Conservation (phyloP, 768 basidiomycete species). For the Russula olivacea region DNA sequence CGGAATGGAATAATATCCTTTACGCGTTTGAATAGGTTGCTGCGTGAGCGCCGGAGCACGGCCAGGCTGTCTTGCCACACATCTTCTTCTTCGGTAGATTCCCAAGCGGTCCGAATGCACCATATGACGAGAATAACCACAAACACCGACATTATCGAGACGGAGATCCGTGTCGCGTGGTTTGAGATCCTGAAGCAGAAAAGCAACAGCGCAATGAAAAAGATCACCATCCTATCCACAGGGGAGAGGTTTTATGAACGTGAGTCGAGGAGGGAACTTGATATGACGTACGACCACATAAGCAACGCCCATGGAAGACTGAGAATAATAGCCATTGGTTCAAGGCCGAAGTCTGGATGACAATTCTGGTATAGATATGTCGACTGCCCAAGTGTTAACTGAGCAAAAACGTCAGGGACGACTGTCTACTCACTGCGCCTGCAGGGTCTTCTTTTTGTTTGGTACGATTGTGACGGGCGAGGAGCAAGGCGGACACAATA, state of each 20-base stretch:
- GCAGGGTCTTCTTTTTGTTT: conserved; percentile 5
- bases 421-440: conserved; percentile 11
- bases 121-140: background rate
- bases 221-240: conserved; percentile 12
- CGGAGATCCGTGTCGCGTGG: conserved; percentile 1
- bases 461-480: conserved; percentile 17
- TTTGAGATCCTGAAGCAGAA: conserved; percentile 16
- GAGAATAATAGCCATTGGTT: conserved; percentile 16
- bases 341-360: conserved; percentile 6
- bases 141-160: background rate
- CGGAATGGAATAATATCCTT: background rate
- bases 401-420: background rate
- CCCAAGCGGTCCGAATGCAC: conserved; percentile 7
- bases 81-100: background rate
- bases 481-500: conserved; percentile 18
- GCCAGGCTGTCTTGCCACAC: background rate
- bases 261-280: background rate
- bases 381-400: background rate
- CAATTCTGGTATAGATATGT: conserved; percentile 1
- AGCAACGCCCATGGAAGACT: conserved; percentile 18
- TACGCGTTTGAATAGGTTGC: background rate
- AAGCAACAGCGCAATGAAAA: conserved; percentile 14
- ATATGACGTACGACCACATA: conserved; percentile 18
- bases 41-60: background rate
- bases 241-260: background rate